Conservation (phyloP, 2,329 filamentous ascomycete genomes). For the Curvularia spicifera region DNA sequence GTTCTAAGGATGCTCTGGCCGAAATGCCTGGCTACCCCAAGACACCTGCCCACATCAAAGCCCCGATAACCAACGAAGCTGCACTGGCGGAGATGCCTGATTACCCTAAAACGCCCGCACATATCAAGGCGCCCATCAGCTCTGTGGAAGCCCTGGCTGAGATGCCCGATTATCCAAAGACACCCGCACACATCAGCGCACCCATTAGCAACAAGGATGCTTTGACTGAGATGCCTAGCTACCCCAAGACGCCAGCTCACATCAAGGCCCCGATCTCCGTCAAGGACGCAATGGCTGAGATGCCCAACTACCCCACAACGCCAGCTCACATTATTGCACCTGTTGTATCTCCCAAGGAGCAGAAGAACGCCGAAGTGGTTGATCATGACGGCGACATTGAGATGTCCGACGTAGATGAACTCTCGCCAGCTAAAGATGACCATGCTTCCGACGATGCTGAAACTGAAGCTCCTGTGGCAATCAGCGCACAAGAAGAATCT, state of each 20-base stretch:
- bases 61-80: constrained; percentile 10
- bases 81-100: constrained; percentile 19
- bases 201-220: constrained; percentile 12
- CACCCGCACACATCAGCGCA: constrained; percentile 18
- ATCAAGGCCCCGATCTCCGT: constrained; percentile 7
- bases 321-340: constrained; percentile 9
- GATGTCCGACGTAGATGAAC: constrained; percentile 10
- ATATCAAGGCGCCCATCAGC: constrained; percentile 13
- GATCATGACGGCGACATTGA: constrained; percentile 7
- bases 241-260: constrained; percentile 22
- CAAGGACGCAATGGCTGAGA: constrained; percentile 3
- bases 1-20: constrained; percentile 23
- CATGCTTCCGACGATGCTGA: not conserved
- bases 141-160: constrained; percentile 1
- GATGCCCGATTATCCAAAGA: constrained; percentile 22
- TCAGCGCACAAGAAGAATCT: not conserved
- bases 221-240: constrained; percentile 24
- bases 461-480: not conserved
- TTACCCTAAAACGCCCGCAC: constrained; percentile 15
- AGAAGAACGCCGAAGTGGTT: not conserved
- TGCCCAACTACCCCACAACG: constrained; percentile 11
- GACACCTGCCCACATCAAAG: constrained; percentile 28
- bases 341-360: not conserved
- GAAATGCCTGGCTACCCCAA: constrained; percentile 33
- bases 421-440: constrained; percentile 1